A percentile compares a stretch with the other conserved stretches of the same genome.
These are phyloP conservation scores for Nicotiana obtusifolia DNA, from an alignment of 257 asterid species.

Conservation along the genomic window DNA sequence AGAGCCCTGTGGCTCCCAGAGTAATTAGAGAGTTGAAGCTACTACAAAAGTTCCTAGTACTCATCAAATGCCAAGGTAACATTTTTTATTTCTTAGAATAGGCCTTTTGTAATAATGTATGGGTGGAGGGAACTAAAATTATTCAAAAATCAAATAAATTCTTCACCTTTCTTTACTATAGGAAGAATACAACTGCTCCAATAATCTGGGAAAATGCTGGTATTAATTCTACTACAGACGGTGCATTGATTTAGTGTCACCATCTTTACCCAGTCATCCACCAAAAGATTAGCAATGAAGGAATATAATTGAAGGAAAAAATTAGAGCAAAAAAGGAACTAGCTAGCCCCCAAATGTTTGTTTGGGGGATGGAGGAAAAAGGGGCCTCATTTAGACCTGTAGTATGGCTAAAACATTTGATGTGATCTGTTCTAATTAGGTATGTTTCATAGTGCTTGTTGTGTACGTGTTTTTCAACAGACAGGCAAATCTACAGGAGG, in stretches of 20 bases:
- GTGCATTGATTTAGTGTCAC: conserved; percentile 15
- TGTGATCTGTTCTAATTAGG: no score
- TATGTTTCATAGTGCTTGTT: neutral
- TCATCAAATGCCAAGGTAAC: no score
- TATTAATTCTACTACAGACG: neutral
- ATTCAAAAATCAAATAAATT: neutral
- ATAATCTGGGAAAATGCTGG: neutral
- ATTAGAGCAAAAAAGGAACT: neutral
- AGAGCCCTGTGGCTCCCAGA: no score
- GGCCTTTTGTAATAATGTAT: neutral
- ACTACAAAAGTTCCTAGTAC: no score
- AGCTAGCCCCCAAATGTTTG: conserved; percentile 17
- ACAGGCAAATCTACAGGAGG: conserved; percentile 70
- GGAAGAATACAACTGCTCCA: conserved; percentile 16
- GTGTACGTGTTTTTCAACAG: conserved; percentile 24
- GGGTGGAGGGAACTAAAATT: neutral
- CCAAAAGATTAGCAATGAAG: neutral
- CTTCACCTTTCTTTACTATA: neutral
- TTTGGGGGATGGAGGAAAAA: neutral
- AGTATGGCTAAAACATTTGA: neutral
- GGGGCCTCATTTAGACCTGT: neutral
- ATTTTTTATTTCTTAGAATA: neutral
- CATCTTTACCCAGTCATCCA: conserved; percentile 13
- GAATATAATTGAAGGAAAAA: neutral
- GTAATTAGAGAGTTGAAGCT: no score